Evolutionary conservation across 2,329 filamentous ascomycete species (phyloP), one percentile per base, ranked within the genome.

Genomic region (Bertia moriformis): DNA sequence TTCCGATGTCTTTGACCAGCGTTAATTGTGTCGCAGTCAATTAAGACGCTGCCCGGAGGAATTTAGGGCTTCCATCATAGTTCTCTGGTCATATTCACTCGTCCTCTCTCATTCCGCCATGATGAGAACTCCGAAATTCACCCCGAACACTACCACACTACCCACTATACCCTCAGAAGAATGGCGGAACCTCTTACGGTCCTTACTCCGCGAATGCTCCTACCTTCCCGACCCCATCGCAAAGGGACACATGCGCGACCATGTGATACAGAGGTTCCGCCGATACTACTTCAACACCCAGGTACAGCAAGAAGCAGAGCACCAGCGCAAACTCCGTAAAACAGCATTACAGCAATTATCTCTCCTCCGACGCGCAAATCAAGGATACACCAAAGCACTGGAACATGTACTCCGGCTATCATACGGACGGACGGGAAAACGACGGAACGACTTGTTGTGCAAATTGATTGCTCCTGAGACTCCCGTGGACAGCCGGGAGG

Each of bases 191-290:
- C 54, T 74, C 36, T 60, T 73, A 45, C 69, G 74, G 38, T 60
- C 65, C 18, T 60, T 75, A 7, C 63, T 78, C 29, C 67, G 74
- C 42, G 68, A 78, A 56, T 64, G 63, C 44, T 65, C 67, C 40
- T 78, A 78, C 47, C 65, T 79, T 29, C 73, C 75, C 19, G 73
- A 78, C 48, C 60, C 67, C 1, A 54, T 61, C 42, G 69, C 71
- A 29, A 63, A 67, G 45, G 40, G 46, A 20, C 71, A 67, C 54
- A 59, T 72, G 51, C 59, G 58, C 42, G 48, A 59, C 39, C 60
- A 73, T 51, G 55, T 71, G 35, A 44, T 67, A 22, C 44, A 49
- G 24, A 60, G 66, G 44, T 77, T 70, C 53, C 61, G 63, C 39
- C 55, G 61, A 19, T 59, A 62, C 44, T 51, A 56, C 12, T 17